Evolutionary conservation across 1,139 yeast species (phyloP).

Genomic region (Suhomyces coccinellae): DNA sequence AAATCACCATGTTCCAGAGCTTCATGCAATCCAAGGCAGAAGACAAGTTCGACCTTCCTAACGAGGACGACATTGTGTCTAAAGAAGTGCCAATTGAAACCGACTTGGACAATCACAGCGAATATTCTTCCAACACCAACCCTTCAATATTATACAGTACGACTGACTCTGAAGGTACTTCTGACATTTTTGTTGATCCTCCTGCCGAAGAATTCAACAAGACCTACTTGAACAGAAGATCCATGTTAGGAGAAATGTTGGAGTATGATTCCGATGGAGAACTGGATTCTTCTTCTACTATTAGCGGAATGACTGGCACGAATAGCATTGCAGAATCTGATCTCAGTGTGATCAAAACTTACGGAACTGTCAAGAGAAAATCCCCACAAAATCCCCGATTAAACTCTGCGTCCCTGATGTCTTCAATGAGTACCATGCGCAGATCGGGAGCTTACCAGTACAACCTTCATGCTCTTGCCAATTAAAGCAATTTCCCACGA

Average conservation of each 20-base stretch:
- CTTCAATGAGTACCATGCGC: constrained; percentile 18
- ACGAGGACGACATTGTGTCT: constrained; percentile 5
- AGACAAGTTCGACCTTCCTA: constrained; percentile 5
- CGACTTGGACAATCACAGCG: constrained; percentile 4
- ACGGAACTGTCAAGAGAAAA: constrained; percentile 20
- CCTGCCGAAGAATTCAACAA: constrained; percentile 27
- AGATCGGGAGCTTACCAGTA: constrained; percentile 23
- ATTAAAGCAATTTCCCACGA: not conserved
- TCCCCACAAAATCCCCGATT: constrained; percentile 6
- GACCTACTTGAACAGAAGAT: constrained; percentile 35
- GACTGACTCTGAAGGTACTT: constrained; percentile 10
- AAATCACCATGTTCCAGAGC: constrained; percentile 38
- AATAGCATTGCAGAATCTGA: constrained; percentile 16
- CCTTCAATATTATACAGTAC: constrained; percentile 7
- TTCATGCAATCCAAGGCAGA: constrained; percentile 20
- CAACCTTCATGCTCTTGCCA: constrained; percentile 7
- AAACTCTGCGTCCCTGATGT: constrained; percentile 16
- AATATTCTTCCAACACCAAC: constrained; percentile 1
- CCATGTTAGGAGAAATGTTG: constrained; percentile 49
- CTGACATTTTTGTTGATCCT: constrained; percentile 19
- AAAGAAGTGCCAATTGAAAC: not conserved
- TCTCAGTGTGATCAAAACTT: constrained; percentile 22
- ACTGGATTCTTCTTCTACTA: constrained; percentile 14
- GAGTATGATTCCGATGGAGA: constrained; percentile 43
- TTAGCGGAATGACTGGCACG: constrained; percentile 1